phyloP scores from a whole-genome alignment of 805 yeast genomes.

The Tetrapisispora nanseiensis region DNA sequence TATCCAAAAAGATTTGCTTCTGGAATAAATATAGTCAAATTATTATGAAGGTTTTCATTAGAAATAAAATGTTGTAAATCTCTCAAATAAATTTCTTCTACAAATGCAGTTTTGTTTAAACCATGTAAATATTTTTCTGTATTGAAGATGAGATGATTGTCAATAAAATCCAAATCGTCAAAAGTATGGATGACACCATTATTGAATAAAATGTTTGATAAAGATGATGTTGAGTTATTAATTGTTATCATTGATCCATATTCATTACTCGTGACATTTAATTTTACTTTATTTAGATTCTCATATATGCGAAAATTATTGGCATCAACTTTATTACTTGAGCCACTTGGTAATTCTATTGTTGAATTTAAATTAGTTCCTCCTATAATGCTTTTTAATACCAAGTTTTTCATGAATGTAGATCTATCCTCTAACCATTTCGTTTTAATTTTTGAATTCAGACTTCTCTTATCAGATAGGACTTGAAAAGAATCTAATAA shows the following conservation, averaged over 20 bases:
- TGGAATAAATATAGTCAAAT: constrained; percentile 57
- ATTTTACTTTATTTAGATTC: constrained; percentile 23
- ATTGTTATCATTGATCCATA: constrained; percentile 31
- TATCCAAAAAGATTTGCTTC: constrained; percentile 26
- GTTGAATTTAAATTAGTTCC: constrained; percentile 22
- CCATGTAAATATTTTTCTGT: constrained; percentile 53
- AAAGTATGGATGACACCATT: constrained; percentile 45
- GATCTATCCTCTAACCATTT: constrained; percentile 17
- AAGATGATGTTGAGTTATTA: constrained; percentile 29
- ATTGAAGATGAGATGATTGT: constrained; percentile 32
- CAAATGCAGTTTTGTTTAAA: constrained; percentile 49
- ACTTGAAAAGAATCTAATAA: constrained; percentile 20
- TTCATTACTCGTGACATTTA: constrained; percentile 16
- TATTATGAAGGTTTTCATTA: constrained; percentile 29
- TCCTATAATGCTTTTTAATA: constrained; percentile 37
- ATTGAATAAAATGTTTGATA: constrained; percentile 35
- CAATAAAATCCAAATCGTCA: constrained; percentile 24
- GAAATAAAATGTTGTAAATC: constrained; percentile 47
- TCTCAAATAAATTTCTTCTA: constrained; percentile 59
- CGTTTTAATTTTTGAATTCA: constrained; percentile 6
- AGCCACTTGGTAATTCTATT: neutral
- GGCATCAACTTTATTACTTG: neutral
- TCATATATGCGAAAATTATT: neutral
- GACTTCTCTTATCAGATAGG: neutral
- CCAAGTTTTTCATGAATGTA: constrained; percentile 20